A percentile compares a stretch with the other conserved stretches of the same genome.
Conservation (phyloP, 768 basidiomycete genomes). For the Ephemerocybe angulata region DNA sequence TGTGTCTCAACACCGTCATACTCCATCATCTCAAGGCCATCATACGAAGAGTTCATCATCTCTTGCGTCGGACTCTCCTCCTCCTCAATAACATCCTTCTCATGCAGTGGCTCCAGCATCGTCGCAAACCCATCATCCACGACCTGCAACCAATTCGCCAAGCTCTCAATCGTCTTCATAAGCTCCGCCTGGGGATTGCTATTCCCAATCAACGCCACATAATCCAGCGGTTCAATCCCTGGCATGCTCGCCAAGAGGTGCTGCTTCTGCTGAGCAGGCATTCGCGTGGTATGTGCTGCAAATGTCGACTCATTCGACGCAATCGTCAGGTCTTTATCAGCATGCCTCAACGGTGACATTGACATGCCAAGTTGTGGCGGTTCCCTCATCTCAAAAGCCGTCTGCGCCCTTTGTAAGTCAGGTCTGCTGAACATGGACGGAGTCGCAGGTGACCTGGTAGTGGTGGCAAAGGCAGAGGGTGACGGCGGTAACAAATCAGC, state of each 20-base stretch:
- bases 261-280: not conserved
- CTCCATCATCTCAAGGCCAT: too few species aligned
- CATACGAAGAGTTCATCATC: constrained; percentile 17
- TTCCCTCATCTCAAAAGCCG: too few species aligned
- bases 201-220: constrained; percentile 48
- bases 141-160: constrained; percentile 70
- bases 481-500: constrained; percentile 73
- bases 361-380: too few species aligned
- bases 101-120: constrained; percentile 51
- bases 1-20: too few species aligned
- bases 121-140: constrained; percentile 69
- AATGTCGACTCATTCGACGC: too few species aligned
- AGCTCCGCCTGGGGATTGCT: constrained; percentile 68
- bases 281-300: too few species aligned
- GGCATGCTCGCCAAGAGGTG: constrained; percentile 1
- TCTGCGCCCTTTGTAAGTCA: too few species aligned
- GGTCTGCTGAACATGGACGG: too few species aligned
- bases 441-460: not conserved
- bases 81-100: constrained; percentile 56
- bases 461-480: constrained; percentile 40
- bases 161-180: constrained; percentile 66
- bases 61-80: constrained; percentile 44
- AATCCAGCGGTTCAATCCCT: constrained; percentile 55
- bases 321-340: too few species aligned
- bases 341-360: too few species aligned